These are phyloP conservation scores for Botrytis porri DNA, from an alignment of 2,329 filamentous ascomycete species.

Conservation along the genomic window DNA sequence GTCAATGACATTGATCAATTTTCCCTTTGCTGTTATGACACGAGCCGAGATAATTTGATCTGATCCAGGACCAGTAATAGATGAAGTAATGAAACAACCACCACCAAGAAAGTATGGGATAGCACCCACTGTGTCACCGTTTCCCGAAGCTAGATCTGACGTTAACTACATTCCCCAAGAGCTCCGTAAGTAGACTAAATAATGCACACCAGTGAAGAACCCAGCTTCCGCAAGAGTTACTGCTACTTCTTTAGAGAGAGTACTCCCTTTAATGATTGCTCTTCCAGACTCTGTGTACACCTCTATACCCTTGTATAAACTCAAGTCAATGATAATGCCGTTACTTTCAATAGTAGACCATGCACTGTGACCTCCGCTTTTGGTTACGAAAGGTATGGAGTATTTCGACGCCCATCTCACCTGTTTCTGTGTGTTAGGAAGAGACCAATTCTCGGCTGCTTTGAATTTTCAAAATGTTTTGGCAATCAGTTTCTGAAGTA, in stretches of 20 bases:
- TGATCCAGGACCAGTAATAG: constrained; percentile 28
- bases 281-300: constrained; percentile 25
- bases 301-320: constrained; percentile 24
- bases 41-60: constrained; percentile 34
- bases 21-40: constrained; percentile 34
- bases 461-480: constrained; percentile 19
- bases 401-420: constrained; percentile 17
- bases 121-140: constrained; percentile 37
- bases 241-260: not conserved
- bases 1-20: constrained; percentile 28
- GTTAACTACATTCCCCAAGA: not conserved
- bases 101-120: constrained; percentile 31
- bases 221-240: not conserved
- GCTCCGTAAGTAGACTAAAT: not conserved
- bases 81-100: constrained; percentile 15
- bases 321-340: constrained; percentile 35
- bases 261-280: constrained; percentile 19
- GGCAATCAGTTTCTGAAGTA: constrained; percentile 21
- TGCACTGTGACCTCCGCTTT: constrained; percentile 33
- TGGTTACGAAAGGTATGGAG: constrained; percentile 29
- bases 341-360: constrained; percentile 33
- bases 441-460: not conserved
- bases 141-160: constrained; percentile 28
- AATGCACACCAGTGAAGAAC: constrained; percentile 9
- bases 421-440: not conserved